phyloP scores from a whole-genome alignment of 2,329 filamentous ascomycete species.

The Fusarium chlamydosporum region DNA sequence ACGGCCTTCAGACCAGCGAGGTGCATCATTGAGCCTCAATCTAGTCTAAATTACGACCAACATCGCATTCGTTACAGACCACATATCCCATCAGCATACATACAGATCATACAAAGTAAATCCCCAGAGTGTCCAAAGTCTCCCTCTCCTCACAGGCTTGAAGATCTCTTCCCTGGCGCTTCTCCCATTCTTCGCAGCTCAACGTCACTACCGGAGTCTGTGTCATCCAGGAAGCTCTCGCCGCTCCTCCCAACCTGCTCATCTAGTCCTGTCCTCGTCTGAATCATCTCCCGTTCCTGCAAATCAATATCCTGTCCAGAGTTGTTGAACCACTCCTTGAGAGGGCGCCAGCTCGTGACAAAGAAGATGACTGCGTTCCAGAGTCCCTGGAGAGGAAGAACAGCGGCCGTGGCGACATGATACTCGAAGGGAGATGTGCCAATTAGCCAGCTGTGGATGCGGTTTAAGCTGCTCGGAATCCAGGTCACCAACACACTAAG shows the following conservation, averaged over 20 bases:
- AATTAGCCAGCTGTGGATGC: constrained; percentile 76
- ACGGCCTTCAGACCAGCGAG: neutral
- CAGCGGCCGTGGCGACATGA: constrained; percentile 77
- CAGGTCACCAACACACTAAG: constrained; percentile 73
- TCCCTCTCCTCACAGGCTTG: constrained; percentile 36
- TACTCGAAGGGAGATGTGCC: constrained; percentile 71
- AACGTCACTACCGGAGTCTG: constrained; percentile 55
- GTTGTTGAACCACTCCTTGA: constrained; percentile 40
- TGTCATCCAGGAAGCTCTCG: constrained; percentile 51
- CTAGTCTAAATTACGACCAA: constrained; percentile 10
- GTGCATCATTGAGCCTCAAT: neutral
- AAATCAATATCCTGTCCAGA: neutral
- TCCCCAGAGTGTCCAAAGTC: neutral
- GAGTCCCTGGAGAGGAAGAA: constrained; percentile 82
- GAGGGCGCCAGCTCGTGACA: constrained; percentile 67
- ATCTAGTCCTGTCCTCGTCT: constrained; percentile 23
- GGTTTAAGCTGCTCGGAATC: constrained; percentile 79
- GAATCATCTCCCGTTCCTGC: constrained; percentile 33
- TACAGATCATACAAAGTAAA: constrained; percentile 22
- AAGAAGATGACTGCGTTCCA: constrained; percentile 87
- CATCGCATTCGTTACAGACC: constrained; percentile 20
- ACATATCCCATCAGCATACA: constrained; percentile 26
- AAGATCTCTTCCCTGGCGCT: constrained; percentile 46
- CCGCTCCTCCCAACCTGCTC: constrained; percentile 29
- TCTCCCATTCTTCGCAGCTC: constrained; percentile 53